phyloP scores from a whole-genome alignment of 179 eudicot species.

The Beta lomatogona region DNA sequence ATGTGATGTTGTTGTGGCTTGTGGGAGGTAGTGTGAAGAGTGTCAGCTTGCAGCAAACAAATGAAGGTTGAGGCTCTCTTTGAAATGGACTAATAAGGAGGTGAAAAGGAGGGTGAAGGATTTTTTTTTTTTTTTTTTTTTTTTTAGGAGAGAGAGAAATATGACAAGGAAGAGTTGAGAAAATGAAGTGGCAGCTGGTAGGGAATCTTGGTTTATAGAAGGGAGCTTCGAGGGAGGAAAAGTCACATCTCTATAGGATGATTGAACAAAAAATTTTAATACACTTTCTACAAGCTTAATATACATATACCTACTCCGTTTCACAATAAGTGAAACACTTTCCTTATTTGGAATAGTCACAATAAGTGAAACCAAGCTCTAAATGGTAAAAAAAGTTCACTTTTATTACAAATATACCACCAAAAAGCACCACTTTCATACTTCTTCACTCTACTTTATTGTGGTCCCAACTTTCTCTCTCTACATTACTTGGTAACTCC shows the following conservation, averaged over 20 bases:
- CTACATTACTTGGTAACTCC: too few relatives aligned
- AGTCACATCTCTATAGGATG: slow-evolving; percentile 52
- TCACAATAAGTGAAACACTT: too few relatives aligned
- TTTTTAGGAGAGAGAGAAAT: slow-evolving; percentile 35
- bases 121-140: neutral
- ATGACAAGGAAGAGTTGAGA: slow-evolving; percentile 41
- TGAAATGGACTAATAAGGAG: slow-evolving; percentile 38
- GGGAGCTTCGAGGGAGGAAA: slow-evolving; percentile 41
- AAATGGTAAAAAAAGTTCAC: too few relatives aligned
- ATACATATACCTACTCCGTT: too few relatives aligned
- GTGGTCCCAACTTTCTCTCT: too few relatives aligned
- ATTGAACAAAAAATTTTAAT: slow-evolving; percentile 33
- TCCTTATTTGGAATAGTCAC: too few relatives aligned
- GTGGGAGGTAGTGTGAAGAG: slow-evolving; percentile 4
- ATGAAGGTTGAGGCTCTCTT: slow-evolving; percentile 6
- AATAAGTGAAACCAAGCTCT: too few relatives aligned
- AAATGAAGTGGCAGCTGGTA: slow-evolving; percentile 75
- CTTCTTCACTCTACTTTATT: too few relatives aligned
- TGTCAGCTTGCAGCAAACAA: slow-evolving; percentile 23
- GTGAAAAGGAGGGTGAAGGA: neutral
- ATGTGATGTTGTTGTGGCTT: neutral
- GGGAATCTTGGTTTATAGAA: slow-evolving; percentile 79
- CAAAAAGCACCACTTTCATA: too few relatives aligned
- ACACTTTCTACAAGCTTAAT: too few relatives aligned
- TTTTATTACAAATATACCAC: too few relatives aligned